A percentile compares a stretch with the other conserved stretches of the same genome.
These are phyloP conservation scores for Phytopythium mirpurense DNA, from an alignment of 352 stramenopile genomes.

Conservation along the genomic window DNA sequence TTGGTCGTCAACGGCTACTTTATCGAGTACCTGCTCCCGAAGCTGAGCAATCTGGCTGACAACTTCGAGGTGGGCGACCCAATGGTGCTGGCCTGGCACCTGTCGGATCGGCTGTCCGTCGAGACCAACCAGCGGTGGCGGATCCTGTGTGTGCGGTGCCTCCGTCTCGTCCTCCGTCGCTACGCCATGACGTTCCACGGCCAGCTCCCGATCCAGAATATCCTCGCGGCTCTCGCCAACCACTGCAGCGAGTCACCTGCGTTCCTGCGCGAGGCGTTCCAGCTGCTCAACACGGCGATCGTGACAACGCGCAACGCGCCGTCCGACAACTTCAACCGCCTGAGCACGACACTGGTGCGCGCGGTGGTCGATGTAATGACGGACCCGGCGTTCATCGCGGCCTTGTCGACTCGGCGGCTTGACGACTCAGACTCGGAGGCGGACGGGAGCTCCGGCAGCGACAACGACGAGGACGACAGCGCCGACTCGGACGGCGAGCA, in stretches of 20 bases:
- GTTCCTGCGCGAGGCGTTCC: slow-evolving; percentile 74
- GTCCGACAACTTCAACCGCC: slow-evolving; percentile 55
- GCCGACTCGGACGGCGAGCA: slow-evolving; percentile 53
- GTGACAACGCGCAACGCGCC: slow-evolving; percentile 56
- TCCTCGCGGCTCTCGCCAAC: slow-evolving; percentile 52
- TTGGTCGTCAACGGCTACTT: slow-evolving; percentile 82
- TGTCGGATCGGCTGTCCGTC: slow-evolving; percentile 64
- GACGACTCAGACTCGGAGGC: slow-evolving; percentile 17
- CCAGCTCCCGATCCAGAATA: slow-evolving; percentile 45
- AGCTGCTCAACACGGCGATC: slow-evolving; percentile 70
- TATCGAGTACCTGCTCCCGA: slow-evolving; percentile 67
- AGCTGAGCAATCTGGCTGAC: slow-evolving; percentile 52
- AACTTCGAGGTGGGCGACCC: slow-evolving; percentile 69
- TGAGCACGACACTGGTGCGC: slow-evolving; percentile 38
- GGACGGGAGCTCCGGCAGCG: slow-evolving; percentile 6
- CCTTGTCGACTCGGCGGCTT: slow-evolving; percentile 28
- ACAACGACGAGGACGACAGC: slow-evolving; percentile 25
- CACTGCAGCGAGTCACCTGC: slow-evolving; percentile 33
- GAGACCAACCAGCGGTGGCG: slow-evolving; percentile 58
- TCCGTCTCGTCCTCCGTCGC: slow-evolving; percentile 62
- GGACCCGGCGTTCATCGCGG: slow-evolving; percentile 47
- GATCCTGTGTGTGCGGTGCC: slow-evolving; percentile 54
- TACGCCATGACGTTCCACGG: slow-evolving; percentile 81
- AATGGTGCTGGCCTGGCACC: slow-evolving; percentile 73
- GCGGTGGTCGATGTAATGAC: slow-evolving; percentile 56